Evolutionary conservation across 371 early-diverging fungal species (phyloP).

Genomic region (Syncephalastrum sp.): DNA sequence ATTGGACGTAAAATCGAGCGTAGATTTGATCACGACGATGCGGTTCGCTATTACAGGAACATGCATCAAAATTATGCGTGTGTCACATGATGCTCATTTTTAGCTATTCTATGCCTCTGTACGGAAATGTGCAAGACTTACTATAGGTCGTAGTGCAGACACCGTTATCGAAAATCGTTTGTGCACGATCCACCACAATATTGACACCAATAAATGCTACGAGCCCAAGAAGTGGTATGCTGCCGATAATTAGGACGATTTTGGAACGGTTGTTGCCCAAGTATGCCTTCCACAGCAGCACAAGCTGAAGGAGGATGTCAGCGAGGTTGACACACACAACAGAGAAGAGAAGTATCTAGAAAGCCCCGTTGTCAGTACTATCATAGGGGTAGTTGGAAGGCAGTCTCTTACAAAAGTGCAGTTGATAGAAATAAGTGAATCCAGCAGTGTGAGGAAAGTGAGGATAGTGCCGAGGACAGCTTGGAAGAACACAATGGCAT

Average conservation of each 20-base stretch:
- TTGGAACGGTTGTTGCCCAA: slow-evolving; percentile 43
- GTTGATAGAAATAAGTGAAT: slow-evolving; percentile 24
- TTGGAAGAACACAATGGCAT: slow-evolving; percentile 34
- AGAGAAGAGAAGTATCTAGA: slow-evolving; percentile 38
- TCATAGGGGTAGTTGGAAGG: neutral
- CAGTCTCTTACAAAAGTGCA: slow-evolving; percentile 39
- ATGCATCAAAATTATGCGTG: neutral
- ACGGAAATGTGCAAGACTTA: slow-evolving; percentile 15
- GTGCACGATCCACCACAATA: slow-evolving; percentile 33
- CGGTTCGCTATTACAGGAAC: slow-evolving; percentile 15
- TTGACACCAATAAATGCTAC: slow-evolving; percentile 35
- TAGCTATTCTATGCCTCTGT: neutral
- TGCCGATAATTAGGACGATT: slow-evolving; percentile 26
- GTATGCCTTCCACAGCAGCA: slow-evolving; percentile 48
- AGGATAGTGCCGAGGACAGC: slow-evolving; percentile 32
- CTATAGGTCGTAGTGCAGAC: slow-evolving; percentile 38
- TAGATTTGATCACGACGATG: slow-evolving; percentile 38
- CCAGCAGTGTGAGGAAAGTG: slow-evolving; percentile 36
- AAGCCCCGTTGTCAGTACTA: neutral
- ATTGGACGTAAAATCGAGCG: slow-evolving; percentile 41
- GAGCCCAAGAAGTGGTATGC: slow-evolving; percentile 29
- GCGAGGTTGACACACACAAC: slow-evolving; percentile 41
- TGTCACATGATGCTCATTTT: neutral
- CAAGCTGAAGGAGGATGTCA: slow-evolving; percentile 36
- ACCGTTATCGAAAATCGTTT: slow-evolving; percentile 8